These are phyloP conservation scores for Saksenaea oblongispora DNA, from an alignment of 371 early-diverging fungal species.

Conservation along the genomic window DNA sequence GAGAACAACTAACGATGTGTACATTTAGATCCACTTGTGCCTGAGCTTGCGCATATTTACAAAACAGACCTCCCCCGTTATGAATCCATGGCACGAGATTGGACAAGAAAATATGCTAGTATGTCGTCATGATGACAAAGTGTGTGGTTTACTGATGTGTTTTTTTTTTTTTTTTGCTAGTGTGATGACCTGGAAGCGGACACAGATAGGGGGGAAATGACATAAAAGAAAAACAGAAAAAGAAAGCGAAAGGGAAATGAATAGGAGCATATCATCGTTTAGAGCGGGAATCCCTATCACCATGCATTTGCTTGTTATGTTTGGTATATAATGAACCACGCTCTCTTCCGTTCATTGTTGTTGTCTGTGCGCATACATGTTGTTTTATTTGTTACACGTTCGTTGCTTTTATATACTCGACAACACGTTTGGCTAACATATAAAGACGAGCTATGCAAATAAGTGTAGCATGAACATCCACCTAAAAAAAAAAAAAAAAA, in stretches of 20 bases:
- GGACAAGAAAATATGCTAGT: conserved; percentile 91
- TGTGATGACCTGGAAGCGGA: neutral
- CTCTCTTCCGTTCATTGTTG: too few relatives aligned
- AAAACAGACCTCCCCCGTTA: conserved; percentile 91
- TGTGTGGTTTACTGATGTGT: neutral
- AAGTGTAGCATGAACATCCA: too few relatives aligned
- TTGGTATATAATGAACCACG: too few relatives aligned
- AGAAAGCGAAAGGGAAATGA: neutral
- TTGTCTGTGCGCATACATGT: too few relatives aligned
- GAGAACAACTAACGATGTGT: neutral
- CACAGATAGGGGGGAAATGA: neutral
- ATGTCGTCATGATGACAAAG: conserved; percentile 19
- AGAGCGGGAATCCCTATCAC: too few relatives aligned
- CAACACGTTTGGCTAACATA: too few relatives aligned
- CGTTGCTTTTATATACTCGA: too few relatives aligned
- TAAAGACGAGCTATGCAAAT: too few relatives aligned
- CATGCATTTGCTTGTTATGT: too few relatives aligned
- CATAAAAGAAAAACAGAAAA: neutral
- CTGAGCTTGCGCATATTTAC: conserved; percentile 97
- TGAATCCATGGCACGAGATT: conserved; percentile 88
- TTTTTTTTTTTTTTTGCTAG: neutral
- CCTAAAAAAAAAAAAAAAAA: too few relatives aligned
- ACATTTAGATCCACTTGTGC: conserved; percentile 82
- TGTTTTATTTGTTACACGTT: too few relatives aligned
- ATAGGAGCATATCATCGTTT: too few relatives aligned